These are phyloP conservation scores for Ulmus americana DNA, from an alignment of 331 rosid genomes.

Conservation along the genomic window DNA sequence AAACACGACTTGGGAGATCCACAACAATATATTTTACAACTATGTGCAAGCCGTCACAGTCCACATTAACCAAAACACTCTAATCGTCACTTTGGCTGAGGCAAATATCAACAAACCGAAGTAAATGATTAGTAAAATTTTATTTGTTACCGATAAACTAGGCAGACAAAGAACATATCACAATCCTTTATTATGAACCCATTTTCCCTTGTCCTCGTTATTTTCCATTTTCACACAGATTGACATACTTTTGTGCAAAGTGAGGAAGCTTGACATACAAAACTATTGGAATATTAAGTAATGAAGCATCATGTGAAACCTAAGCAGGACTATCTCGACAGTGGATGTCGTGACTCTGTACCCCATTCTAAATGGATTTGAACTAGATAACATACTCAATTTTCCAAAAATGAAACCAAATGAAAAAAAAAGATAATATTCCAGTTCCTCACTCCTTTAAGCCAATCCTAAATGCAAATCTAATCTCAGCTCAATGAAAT, in stretches of 20 bases:
- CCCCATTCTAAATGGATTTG: background rate
- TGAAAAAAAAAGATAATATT: background rate
- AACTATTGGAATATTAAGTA: background rate
- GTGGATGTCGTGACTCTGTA: no score
- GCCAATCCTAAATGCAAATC: no score
- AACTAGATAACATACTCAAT: background rate
- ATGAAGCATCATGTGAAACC: background rate
- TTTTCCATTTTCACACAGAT: background rate
- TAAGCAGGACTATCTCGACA: background rate
- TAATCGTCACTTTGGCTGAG: background rate
- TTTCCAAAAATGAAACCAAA: background rate
- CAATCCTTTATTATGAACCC: background rate
- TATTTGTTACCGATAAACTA: background rate
- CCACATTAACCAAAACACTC: background rate
- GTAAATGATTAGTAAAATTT: background rate
- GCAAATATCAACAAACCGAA: background rate
- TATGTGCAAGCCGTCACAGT: background rate
- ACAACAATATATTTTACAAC: background rate
- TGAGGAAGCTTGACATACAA: background rate
- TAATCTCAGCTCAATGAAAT: no score
- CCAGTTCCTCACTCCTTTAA: no score
- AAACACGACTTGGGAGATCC: conserved; percentile 7
- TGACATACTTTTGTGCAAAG: background rate
- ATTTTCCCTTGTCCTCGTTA: background rate
- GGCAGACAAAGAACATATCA: background rate